Conservation (phyloP, 257 asterid genomes). For the Osmanthus fragrans region DNA sequence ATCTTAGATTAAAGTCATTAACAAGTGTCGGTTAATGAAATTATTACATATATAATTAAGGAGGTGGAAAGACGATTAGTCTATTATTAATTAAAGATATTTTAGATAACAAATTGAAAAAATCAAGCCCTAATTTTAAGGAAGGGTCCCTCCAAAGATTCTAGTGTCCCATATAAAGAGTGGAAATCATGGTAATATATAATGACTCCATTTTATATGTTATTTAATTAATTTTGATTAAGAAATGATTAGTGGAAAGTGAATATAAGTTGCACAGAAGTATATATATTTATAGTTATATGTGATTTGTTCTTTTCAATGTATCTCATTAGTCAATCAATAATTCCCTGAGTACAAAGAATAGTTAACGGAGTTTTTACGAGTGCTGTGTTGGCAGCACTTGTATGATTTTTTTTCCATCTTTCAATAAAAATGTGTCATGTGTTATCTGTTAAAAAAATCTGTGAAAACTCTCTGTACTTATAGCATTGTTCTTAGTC, state of each 20-base stretch:
- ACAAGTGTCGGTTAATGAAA: constrained; percentile 25
- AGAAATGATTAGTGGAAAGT: constrained; percentile 42
- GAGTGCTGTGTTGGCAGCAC: no score
- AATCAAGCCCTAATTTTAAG: constrained; percentile 19
- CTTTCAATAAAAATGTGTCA: no score
- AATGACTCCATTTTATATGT: constrained; percentile 15
- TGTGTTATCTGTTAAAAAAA: no score
- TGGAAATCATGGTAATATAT: constrained; percentile 32
- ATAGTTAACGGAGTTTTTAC: no score
- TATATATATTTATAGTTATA: constrained; percentile 26
- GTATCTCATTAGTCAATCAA: constrained; percentile 14
- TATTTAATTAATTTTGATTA: constrained; percentile 16
- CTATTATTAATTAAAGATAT: constrained; percentile 14
- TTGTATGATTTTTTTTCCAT: no score
- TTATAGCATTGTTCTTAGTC: constrained; percentile 19
- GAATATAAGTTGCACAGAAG: constrained; percentile 36
- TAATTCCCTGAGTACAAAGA: no score
- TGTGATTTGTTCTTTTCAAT: constrained; percentile 22
- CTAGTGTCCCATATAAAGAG: constrained; percentile 32
- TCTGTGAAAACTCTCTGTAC: no score
- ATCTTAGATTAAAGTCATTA: neutral
- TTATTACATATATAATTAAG: neutral
- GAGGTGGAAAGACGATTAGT: constrained; percentile 26
- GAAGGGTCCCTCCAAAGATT: constrained; percentile 31
- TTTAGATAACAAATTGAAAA: neutral